A percentile compares a stretch with the other conserved stretches of the same genome.
Evolutionary conservation across 179 eudicot genomes (phyloP).

Genomic region (Actinidia polygama): DNA sequence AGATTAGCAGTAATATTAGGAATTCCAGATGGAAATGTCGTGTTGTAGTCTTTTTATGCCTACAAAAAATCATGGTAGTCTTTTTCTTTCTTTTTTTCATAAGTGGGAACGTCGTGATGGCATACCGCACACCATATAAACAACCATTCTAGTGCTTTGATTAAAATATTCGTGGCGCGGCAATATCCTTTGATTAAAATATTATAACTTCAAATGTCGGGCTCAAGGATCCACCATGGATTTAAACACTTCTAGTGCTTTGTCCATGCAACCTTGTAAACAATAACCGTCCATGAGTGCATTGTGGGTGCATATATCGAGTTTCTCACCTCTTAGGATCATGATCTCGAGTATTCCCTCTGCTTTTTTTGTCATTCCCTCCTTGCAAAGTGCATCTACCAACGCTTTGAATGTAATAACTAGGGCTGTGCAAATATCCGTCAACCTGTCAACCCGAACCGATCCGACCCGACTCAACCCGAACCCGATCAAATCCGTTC

Average conservation of each 20-base stretch:
- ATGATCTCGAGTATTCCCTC: neutral
- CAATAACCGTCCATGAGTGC: neutral
- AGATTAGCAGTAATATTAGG: too few relatives aligned
- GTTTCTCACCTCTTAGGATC: conserved; percentile 6
- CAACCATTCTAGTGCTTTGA: too few relatives aligned
- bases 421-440: too few relatives aligned
- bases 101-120: too few relatives aligned
- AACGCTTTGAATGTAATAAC: neutral
- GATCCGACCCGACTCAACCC: too few relatives aligned
- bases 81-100: too few relatives aligned
- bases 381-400: neutral
- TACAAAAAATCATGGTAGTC: too few relatives aligned
- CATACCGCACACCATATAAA: too few relatives aligned
- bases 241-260: conserved; percentile 1
- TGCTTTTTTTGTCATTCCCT: conserved; percentile 5
- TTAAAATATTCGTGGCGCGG: neutral
- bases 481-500: too few relatives aligned
- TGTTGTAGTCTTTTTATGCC: too few relatives aligned
- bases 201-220: neutral
- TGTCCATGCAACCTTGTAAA: neutral
- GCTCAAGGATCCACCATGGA: conserved; percentile 7
- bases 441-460: too few relatives aligned
- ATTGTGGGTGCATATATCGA: neutral
- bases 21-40: too few relatives aligned
- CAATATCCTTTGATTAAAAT: neutral